Conservation (phyloP, 495 filamentous ascomycete genomes). For the Hypoxylon trugodes region DNA sequence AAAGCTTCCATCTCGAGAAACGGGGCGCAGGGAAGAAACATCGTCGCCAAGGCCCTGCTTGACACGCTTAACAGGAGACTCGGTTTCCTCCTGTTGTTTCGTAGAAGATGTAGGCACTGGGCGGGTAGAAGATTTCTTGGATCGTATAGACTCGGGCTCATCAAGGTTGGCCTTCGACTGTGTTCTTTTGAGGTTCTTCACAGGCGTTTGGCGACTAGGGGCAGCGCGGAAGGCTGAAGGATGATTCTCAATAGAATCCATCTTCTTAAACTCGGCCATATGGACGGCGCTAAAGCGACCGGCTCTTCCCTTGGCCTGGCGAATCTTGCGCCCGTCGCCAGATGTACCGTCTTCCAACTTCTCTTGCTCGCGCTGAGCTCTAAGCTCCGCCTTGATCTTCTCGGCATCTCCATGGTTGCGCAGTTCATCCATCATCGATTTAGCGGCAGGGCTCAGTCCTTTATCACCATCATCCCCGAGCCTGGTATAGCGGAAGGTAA, state of each 20-base stretch:
- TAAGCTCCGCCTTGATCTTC: slow-evolving; percentile 71
- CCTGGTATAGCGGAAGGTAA: slow-evolving; percentile 75
- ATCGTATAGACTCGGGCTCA: slow-evolving; percentile 56
- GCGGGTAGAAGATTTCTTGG: slow-evolving; percentile 43
- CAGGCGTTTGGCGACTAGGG: slow-evolving; percentile 63
- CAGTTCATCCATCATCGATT: slow-evolving; percentile 78
- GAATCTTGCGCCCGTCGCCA: slow-evolving; percentile 70
- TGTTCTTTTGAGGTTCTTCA: slow-evolving; percentile 72
- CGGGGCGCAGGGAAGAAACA: slow-evolving; percentile 61
- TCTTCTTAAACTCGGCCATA: slow-evolving; percentile 90
- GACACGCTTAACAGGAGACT: slow-evolving; percentile 67
- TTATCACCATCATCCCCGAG: slow-evolving; percentile 62
- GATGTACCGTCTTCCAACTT: slow-evolving; percentile 51
- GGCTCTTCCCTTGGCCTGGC: slow-evolving; percentile 76
- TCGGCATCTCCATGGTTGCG: slow-evolving; percentile 74
- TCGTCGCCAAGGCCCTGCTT: slow-evolving; percentile 69
- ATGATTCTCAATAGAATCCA: slow-evolving; percentile 93
- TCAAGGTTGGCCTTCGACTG: slow-evolving; percentile 78
- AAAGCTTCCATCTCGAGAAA: slow-evolving; percentile 58
- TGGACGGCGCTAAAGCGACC: slow-evolving; percentile 82
- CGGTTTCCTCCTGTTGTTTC: slow-evolving; percentile 41
- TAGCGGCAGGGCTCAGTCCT: slow-evolving; percentile 74
- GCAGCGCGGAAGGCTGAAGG: slow-evolving; percentile 78
- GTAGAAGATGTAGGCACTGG: slow-evolving; percentile 16
- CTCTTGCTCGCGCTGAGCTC: slow-evolving; percentile 60